Evolutionary conservation across 371 early-diverging fungal genomes (phyloP).

Genomic region (Zopfochytrium polystomum): DNA sequence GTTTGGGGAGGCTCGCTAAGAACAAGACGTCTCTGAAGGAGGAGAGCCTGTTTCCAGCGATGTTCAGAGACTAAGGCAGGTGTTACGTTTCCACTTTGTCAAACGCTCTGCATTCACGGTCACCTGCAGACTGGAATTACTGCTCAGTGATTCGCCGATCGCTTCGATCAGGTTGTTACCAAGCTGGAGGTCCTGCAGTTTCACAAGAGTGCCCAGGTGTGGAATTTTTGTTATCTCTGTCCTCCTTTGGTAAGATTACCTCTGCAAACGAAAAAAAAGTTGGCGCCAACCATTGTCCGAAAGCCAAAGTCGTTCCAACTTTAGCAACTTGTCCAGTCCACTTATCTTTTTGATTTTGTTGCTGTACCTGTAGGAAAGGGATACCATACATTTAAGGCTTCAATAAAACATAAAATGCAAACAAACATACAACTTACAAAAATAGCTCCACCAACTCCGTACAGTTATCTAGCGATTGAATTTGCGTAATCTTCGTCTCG

Average conservation of each 20-base stretch:
- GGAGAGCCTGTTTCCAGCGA: constrained; percentile 49
- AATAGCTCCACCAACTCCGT: constrained; percentile 40
- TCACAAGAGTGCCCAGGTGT: constrained; percentile 24
- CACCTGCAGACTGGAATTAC: constrained; percentile 41
- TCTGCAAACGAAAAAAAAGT: neutral
- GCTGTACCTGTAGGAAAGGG: constrained; percentile 33
- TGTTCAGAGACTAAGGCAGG: constrained; percentile 37
- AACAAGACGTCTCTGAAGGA: constrained; percentile 51
- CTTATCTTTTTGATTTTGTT: constrained; percentile 46
- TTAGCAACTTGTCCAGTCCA: constrained; percentile 36
- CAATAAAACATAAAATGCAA: neutral
- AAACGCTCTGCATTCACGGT: neutral
- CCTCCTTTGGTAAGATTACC: neutral
- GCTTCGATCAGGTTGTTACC: constrained; percentile 46
- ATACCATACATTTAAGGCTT: neutral
- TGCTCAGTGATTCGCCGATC: constrained; percentile 45
- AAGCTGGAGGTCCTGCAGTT: constrained; percentile 41
- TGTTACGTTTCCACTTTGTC: neutral
- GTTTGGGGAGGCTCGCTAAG: constrained; percentile 40
- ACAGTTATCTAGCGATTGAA: constrained; percentile 34
- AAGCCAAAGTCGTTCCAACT: constrained; percentile 46
- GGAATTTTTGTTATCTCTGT: constrained; percentile 43
- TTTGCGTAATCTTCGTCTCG: constrained; percentile 41
- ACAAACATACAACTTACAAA: constrained; percentile 33
- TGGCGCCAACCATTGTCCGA: constrained; percentile 45